Evolutionary conservation across 1,284 basidiomycete species (phyloP), one percentile per base, ranked within the genome.

Genomic region (Ganoderma meredithae): DNA sequence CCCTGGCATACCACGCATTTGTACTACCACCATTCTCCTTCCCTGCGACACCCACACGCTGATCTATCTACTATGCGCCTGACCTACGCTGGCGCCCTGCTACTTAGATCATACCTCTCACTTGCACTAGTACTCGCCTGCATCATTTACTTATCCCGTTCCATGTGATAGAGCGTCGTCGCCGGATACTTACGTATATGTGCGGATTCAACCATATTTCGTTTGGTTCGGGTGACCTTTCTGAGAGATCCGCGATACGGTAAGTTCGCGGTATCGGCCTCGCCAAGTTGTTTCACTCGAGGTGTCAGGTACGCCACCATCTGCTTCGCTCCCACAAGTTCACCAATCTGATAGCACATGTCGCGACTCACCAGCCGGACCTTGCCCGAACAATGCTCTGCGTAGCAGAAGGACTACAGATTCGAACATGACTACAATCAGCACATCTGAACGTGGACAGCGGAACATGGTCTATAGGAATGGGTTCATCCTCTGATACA

Each of bases 11-110:
- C 64, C 43, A 63, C 69, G 65, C 66, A 67, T 70, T 52, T 69
- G 71, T 70, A 72, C 69, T 59, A 70, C 43, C 60, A 72, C 36
- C 65, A 62, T 61, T 65, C 13, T 8, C 65, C 33, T 47, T 62
- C 49, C 47, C 59, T 68, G 69, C 69, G 69, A 71, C 62, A 71
- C 67, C 67, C 52, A n/a, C 22, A 41, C 43, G 22, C 43, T 62
- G 43, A 19, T 41, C 27, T 55, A 58, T 49, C 31, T 60, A 55
- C 31, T 52, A 47, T 55, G 19, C 62, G 43, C 17, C 25, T 31
- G 27, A 49, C 41, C 56, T 15, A 31, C 31, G n/a, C 27, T 3
- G 27, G 27, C 27, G 27, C 27, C n/a, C 43, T 59, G 33, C 47
- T 15, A n/a, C 3, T 49, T 25, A 6, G 27, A 33, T 40, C 52